These are phyloP conservation scores for Microcyclosporella mali DNA, from an alignment of 2,329 filamentous ascomycete genomes.

Conservation along the genomic window DNA sequence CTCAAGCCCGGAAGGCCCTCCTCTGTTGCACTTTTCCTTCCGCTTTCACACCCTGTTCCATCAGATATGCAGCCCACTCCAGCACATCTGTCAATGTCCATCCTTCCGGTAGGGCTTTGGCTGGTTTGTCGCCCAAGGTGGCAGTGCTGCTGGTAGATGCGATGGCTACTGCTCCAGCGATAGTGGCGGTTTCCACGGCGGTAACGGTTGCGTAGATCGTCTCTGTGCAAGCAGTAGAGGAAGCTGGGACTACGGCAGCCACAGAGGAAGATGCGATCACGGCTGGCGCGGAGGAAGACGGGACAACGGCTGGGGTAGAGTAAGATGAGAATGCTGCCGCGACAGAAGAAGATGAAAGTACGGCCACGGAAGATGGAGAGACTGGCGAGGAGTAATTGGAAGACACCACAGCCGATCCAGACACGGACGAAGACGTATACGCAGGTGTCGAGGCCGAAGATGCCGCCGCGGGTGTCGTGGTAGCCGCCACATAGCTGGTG, in stretches of 20 bases:
- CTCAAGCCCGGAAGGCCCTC: too few relatives aligned
- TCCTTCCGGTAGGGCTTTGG: constrained; percentile 24
- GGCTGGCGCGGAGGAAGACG: constrained; percentile 1
- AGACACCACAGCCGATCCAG: too few relatives aligned
- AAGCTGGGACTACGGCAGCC: neutral
- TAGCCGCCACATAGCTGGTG: constrained; percentile 3
- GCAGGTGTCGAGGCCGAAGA: neutral
- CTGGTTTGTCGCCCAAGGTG: constrained; percentile 8
- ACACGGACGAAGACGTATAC: too few relatives aligned
- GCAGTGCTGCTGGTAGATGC: constrained; percentile 1
- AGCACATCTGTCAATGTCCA: constrained; percentile 24
- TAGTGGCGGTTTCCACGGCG: neutral
- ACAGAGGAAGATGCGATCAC: neutral
- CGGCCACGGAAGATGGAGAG: too few relatives aligned
- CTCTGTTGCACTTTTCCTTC: constrained; percentile 16
- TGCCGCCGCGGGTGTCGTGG: constrained; percentile 3
- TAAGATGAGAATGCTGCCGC: neutral
- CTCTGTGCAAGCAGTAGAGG: neutral
- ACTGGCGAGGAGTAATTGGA: too few relatives aligned
- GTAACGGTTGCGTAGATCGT: neutral
- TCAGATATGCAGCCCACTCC: constrained; percentile 24
- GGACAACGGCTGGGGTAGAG: constrained; percentile 1
- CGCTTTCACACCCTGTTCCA: constrained; percentile 15
- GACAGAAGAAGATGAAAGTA: too few relatives aligned
- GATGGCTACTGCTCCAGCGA: neutral